Evolutionary conservation across 2,329 filamentous ascomycete species (phyloP), one percentile per base, ranked within the genome.

Genomic region (Ophiosphaerella herpotricha): DNA sequence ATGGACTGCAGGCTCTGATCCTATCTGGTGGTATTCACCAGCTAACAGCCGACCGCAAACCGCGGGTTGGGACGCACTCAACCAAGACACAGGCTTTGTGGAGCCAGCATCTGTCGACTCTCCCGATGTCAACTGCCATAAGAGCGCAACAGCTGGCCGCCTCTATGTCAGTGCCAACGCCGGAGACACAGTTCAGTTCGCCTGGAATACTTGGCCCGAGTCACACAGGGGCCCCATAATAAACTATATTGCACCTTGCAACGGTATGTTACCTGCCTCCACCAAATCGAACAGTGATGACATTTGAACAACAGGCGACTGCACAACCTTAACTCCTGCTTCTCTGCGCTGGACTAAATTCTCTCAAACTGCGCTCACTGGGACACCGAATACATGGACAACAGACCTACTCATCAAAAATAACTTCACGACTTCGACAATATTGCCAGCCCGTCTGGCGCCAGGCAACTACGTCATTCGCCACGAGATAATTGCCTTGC

Each of bases 401-500:
- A 69, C 70, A 12, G 71, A 75, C 45, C 45, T 55, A 4, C 51
- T 75, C 5, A 69, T 74, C 46, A 56, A 61, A 33, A 76, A 81
- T 70, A 78, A 82, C 46, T 77, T 76, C 32, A 80, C 80, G 16
- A 68, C 55, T 63, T 76, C 55, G 5, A 67, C 77, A 9, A 74
- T 70, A 2, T 72, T 82, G 18, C 80, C 80, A 8, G 43, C 54
- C 0, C 68, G 74, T 12, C 71, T 82, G 35, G 68, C 63, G 18
- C 58, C 77, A 0, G 81, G 81, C 2, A 75, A 79, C 56, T 84
- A 83, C 50, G 79, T 84, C 36, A 67, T 84, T 33, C 74, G 82
- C 9, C 80, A 83, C 57, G 82, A 84, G 66, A 74, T 77, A 40
- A 77, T 79, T 46, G 81, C 76, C 9, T 68, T 82, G 13, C 80